Base-by-base conservation (phyloP, 1,139 yeast genomes). In the Taphrina pruni region DNA sequence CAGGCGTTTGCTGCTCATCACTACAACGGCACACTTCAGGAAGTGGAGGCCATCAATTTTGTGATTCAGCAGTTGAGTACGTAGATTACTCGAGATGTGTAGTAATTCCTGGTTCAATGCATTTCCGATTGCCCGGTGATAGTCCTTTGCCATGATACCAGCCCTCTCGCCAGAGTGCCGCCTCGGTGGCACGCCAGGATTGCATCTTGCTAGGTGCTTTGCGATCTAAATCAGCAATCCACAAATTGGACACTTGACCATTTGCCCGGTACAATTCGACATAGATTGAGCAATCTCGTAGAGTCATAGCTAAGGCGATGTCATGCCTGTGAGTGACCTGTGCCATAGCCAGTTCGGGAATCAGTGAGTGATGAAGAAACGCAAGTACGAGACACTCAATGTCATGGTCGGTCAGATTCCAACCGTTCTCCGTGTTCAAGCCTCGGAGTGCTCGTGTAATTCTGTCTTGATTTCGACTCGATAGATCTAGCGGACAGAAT, bases 401-500 rank as follows among this genome's bases (percentile, higher is more conserved):
- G n/a, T 41, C 51, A 9, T 36, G 7, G 4, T 11, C 3, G 0
- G 60, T 32, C 45, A 43, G 11, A 1, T 17, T 5, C 60, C 60
- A 52, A 0, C 7, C 8, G 2, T 21, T 21, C 43, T 62, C 60
- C 5, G 1, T 11, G 14, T 41, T 51, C 45, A 62, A 17, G 14
- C 41, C 60, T 11, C 14, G 17, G 36, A 62, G 8, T 4, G 66
- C 66, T 43, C 60, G 12, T 4, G 14, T 8, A 32, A 51, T 11
- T 9, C 54, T n/a, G 4, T 41, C 21, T 12, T 21, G 14, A 20
- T 52, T 43, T 17, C 66, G 58, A 1, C 76, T 71, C 0, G 76
- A 73, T 8, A 82, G 72, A 20, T 75, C 78, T 14, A 80, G 71
- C 1, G 83, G 79, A 69, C 85, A 82, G 70, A 79, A 76, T 4